phyloP scores from a whole-genome alignment of 2,329 filamentous ascomycete genomes.

The Ophiocordyceps camponoti-saundersi region DNA sequence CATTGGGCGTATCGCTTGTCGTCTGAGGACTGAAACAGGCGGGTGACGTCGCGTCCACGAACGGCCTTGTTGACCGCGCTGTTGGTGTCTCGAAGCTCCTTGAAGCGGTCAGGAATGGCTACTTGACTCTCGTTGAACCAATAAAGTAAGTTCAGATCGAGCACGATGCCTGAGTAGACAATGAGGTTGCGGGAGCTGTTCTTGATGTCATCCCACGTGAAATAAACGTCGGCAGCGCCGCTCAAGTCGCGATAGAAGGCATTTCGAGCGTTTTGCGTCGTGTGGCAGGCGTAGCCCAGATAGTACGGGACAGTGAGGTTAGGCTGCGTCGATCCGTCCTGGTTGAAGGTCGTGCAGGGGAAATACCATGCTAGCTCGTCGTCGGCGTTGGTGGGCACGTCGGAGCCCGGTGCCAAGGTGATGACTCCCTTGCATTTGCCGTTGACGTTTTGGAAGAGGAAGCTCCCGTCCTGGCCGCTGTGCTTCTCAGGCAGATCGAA shows the following conservation, averaged over 20 bases:
- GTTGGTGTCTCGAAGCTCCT: constrained; percentile 55
- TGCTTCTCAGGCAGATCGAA: constrained; percentile 72
- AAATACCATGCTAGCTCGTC: constrained; percentile 90
- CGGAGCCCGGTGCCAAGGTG: constrained; percentile 49
- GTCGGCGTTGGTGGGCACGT: constrained; percentile 59
- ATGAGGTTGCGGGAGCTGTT: constrained; percentile 81
- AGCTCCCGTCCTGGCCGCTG: constrained; percentile 84
- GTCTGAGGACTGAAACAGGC: constrained; percentile 58
- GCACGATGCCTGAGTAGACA: constrained; percentile 84
- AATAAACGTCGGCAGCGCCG: constrained; percentile 76
- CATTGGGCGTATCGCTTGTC: constrained; percentile 79
- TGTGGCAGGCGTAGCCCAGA: constrained; percentile 79
- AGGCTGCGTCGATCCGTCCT: constrained; percentile 69
- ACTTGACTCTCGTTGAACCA: constrained; percentile 86
- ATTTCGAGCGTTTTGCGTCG: constrained; percentile 47
- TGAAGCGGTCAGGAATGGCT: constrained; percentile 57
- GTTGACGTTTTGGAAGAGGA: constrained; percentile 97
- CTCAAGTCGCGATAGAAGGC: constrained; percentile 56
- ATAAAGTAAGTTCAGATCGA: constrained; percentile 72
- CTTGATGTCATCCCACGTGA: constrained; percentile 84
- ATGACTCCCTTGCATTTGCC: constrained; percentile 90
- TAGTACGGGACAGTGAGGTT: constrained; percentile 65
- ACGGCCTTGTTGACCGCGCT: constrained; percentile 43
- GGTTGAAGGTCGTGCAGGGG: constrained; percentile 78
- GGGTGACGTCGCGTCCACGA: constrained; percentile 75